Base-by-base conservation (phyloP, 2,329 filamentous ascomycete species). In the Achaetomium macrosporum region DNA sequence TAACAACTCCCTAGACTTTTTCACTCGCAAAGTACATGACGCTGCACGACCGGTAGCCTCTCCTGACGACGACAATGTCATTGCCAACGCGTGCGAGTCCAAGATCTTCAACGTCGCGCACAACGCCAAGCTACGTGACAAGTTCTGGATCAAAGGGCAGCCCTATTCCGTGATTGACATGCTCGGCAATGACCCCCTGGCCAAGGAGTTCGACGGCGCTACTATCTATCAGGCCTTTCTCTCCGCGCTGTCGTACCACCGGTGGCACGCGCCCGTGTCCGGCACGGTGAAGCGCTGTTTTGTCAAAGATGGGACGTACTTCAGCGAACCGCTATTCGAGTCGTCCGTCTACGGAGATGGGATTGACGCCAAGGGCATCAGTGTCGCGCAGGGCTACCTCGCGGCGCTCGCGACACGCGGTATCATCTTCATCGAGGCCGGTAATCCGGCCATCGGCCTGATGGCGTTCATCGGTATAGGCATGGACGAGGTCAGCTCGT, bases 401-500 rank as follows among this genome's bases (percentile, higher is more conserved):
- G 80, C 82, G 0, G 74, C 78, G 0, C 70, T 86, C n/a, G 86
- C 87, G 0, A 85, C 87, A 3, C 73, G 87, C 5, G 85, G 81
- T 0, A 67, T 90, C 42, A 82, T 90, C 57, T 81, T 87, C 63
- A 80, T 90, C 54, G 76, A 89, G 65, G 84, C 85, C 0, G 84
- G 88, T 58, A 84, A 87, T 57, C 73, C 75, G 1, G 73, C 73
- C 1, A 82, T 90, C 36, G 87, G 87, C 0, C 68, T 90, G 31
- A 78, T 90, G 74, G 83, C 77, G 0, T 85, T 90, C 58, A 71
- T 90, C 12, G 82, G 79, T 1, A 77, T 90, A 3, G 87, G 87
- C 1, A 90, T 90, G 87, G 83, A 82, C 40, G 87, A 91, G 68
- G 86, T 90, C 12, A 84, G 79, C 53, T 83, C 84, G 0, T 89